Evolutionary conservation across 495 filamentous ascomycete genomes (phyloP), one percentile per base, ranked within the genome.

Genomic region (Talaromyces adpressus): DNA sequence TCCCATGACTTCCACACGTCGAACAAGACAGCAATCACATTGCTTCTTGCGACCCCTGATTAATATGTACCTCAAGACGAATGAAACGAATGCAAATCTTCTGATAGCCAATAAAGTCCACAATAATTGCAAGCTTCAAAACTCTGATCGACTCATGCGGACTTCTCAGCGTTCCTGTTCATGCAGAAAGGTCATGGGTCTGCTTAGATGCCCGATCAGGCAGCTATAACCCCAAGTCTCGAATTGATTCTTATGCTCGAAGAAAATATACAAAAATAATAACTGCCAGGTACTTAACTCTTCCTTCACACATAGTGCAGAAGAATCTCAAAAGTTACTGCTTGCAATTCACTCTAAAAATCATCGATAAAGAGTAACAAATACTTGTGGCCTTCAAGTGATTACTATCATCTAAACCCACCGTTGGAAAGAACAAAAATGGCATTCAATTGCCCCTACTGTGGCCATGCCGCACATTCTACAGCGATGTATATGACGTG

Each of bases 401-500:
- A n/a, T 16, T 45, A 1, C 41, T 45, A 45, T 18, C 16, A 18
- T 45, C 4, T 45, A 45, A 49, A 41, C 11, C 36, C 14, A 41
- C 36, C 8, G 3, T 41, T 58, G 8, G 14, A 20, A 22, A 58
- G 5, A 30, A 53, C 49, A 9, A 62, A 6, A 22, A 62, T 62
- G 60, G 60, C 60, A 32, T 62, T 32, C 60, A 53, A 72, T 59
- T 79, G 76, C 57, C 70, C 68, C 14, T 75, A 69, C 23, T 80
- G 75, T 57, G 70, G 73, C 7, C 73, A 77, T 63, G 62, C 68
- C 14, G 75, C 69, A 36, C 70, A 77, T 69, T 72, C 74, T 36
- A 45, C 27, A 61, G 25, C 39, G 6, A 63, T 54, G 20, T 49
- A 39, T 32, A 47, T 41, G 45, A 47, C n/a, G 6, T 61, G 62